Conservation (phyloP, 352 stramenopile species). For the Bremia lactucae region DNA sequence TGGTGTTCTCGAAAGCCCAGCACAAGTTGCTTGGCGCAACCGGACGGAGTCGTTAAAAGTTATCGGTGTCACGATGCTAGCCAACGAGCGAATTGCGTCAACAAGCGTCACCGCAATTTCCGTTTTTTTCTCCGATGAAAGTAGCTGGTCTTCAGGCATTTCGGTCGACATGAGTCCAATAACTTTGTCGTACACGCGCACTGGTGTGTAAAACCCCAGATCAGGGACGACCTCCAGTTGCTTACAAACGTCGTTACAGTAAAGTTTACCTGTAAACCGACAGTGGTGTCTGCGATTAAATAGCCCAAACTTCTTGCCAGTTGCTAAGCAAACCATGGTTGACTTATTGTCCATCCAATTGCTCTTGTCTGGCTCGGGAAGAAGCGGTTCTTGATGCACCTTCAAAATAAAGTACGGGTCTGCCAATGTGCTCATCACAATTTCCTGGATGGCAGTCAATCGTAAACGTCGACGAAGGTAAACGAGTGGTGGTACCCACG, state of each 20-base stretch:
- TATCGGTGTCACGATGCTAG: slow-evolving; percentile 49
- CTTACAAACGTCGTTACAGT: slow-evolving; percentile 75
- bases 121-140: slow-evolving; percentile 79
- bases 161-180: slow-evolving; percentile 80
- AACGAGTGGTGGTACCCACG: slow-evolving; percentile 47
- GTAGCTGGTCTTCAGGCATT: slow-evolving; percentile 69
- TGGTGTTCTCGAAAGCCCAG: slow-evolving; percentile 43
- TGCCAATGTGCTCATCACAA: slow-evolving; percentile 72
- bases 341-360: slow-evolving; percentile 82
- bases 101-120: slow-evolving; percentile 81
- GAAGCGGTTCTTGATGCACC: slow-evolving; percentile 41
- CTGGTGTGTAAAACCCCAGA: slow-evolving; percentile 66
- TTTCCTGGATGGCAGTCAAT: slow-evolving; percentile 55
- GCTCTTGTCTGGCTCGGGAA: slow-evolving; percentile 56
- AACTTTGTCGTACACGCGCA: slow-evolving; percentile 66
- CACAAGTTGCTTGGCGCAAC: slow-evolving; percentile 36
- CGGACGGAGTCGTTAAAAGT: slow-evolving; percentile 56
- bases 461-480: slow-evolving; percentile 58
- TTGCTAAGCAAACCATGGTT: slow-evolving; percentile 77
- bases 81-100: slow-evolving; percentile 50
- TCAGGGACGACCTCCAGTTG: slow-evolving; percentile 72
- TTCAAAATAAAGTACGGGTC: slow-evolving; percentile 71
- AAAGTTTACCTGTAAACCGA: slow-evolving; percentile 78
- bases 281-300: slow-evolving; percentile 85
- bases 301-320: slow-evolving; percentile 79